These are phyloP conservation scores for Mucor mucedo DNA, from an alignment of 371 early-diverging fungal genomes.

Conservation along the genomic window DNA sequence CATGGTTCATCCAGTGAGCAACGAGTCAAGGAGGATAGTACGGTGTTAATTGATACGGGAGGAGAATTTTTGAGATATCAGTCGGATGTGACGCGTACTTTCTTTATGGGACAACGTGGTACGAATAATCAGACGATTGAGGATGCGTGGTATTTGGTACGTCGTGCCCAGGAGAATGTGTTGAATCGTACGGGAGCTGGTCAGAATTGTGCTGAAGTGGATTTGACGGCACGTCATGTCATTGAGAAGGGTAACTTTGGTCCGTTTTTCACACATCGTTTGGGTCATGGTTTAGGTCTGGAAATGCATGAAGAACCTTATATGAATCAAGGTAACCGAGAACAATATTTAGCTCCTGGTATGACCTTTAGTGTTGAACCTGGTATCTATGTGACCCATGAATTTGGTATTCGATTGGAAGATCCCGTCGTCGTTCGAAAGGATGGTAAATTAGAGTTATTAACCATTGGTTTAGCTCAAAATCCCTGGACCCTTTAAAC, in stretches of 20 bases:
- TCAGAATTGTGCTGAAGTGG: slow-evolving; percentile 53
- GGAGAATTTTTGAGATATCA: slow-evolving; percentile 54
- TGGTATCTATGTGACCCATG: slow-evolving; percentile 56
- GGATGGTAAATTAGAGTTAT: slow-evolving; percentile 50
- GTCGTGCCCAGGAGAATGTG: slow-evolving; percentile 54
- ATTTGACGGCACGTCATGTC: slow-evolving; percentile 53
- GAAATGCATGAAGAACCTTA: slow-evolving; percentile 70
- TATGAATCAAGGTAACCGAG: slow-evolving; percentile 58
- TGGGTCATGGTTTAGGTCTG: slow-evolving; percentile 66
- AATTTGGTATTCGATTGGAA: slow-evolving; percentile 64
- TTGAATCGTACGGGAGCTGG: slow-evolving; percentile 37
- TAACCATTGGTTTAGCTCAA: slow-evolving; percentile 55
- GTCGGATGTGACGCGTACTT: slow-evolving; percentile 62
- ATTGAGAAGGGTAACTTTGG: slow-evolving; percentile 55
- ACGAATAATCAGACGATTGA: slow-evolving; percentile 50
- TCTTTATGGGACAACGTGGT: slow-evolving; percentile 48
- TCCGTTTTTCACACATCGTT: slow-evolving; percentile 57
- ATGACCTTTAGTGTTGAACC: slow-evolving; percentile 69
- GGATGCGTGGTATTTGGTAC: slow-evolving; percentile 61
- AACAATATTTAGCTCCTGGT: slow-evolving; percentile 46
- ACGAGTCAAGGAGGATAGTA: slow-evolving; percentile 43
- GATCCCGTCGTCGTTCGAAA: slow-evolving; percentile 64
- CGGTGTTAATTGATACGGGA: slow-evolving; percentile 62
- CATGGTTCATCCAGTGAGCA: slow-evolving; percentile 60
- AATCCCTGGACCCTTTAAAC: slow-evolving; percentile 54